These are phyloP conservation scores for Delonix regia DNA, from an alignment of 306 rosid species.

Conservation along the genomic window DNA sequence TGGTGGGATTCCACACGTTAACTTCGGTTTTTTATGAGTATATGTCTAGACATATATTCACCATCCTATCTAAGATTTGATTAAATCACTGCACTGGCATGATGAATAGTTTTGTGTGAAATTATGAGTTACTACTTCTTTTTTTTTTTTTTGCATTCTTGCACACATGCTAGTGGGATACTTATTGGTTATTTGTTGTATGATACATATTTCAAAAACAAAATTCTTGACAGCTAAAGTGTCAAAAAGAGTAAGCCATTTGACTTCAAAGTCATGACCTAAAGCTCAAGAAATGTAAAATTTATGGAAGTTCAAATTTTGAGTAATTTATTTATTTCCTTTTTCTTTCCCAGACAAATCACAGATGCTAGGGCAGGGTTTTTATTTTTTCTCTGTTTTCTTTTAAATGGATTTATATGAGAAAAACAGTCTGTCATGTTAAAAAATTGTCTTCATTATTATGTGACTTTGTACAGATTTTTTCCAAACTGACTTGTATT, in stretches of 20 bases:
- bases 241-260: conserved; percentile 22
- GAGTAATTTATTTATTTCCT: conserved; percentile 16
- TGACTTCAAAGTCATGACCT: conserved; percentile 9
- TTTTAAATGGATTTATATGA: not conserved
- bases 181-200: not conserved
- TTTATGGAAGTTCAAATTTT: not conserved
- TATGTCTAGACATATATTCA: conserved; percentile 27
- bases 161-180: not conserved
- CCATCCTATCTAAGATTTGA: conserved; percentile 19
- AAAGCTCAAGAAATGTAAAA: not conserved
- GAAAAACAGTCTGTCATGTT: not conserved
- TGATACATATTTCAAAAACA: conserved; percentile 9
- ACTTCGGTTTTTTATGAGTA: conserved; percentile 8
- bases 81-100: conserved; percentile 9
- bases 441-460: not conserved
- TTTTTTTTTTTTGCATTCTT: not conserved
- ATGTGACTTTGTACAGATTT: conserved; percentile 1
- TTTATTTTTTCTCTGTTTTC: too few relatives aligned
- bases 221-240: not conserved
- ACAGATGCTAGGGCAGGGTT: not conserved
- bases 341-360: not conserved
- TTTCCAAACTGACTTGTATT: conserved; percentile 15
- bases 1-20: conserved; percentile 11
- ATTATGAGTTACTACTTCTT: not conserved
- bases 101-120: not conserved